phyloP scores from a whole-genome alignment of 352 stramenopile genomes.

The Globisporangium iwayamae region DNA sequence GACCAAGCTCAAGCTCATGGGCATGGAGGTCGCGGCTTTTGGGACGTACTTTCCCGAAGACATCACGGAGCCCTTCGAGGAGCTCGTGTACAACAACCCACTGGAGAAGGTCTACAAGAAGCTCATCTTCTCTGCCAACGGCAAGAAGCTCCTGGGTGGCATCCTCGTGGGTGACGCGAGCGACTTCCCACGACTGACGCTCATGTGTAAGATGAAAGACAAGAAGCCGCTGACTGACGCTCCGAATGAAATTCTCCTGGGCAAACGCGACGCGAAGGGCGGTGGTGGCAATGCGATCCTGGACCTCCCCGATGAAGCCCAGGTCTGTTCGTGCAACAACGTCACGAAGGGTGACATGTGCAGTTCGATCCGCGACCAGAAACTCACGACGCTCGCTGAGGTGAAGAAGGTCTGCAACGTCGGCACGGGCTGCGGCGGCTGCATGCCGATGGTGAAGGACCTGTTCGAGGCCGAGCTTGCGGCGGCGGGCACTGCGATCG shows the following conservation, averaged over 20 bases:
- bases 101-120: slow-evolving; percentile 90
- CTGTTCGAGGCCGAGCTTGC: slow-evolving; percentile 83
- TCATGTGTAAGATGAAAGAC: slow-evolving; percentile 54
- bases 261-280: slow-evolving; percentile 28
- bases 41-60: slow-evolving; percentile 82
- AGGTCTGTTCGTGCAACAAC: slow-evolving; percentile 94
- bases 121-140: slow-evolving; percentile 89
- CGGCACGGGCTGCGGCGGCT: slow-evolving; percentile 88
- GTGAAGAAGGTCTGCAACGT: slow-evolving; percentile 88
- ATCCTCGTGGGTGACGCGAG: slow-evolving; percentile 91
- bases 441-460: slow-evolving; percentile 88
- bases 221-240: slow-evolving; percentile 46
- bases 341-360: slow-evolving; percentile 84
- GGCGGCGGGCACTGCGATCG: slow-evolving; percentile 79
- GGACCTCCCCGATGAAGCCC: slow-evolving; percentile 69
- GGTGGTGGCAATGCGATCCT: slow-evolving; percentile 31
- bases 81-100: slow-evolving; percentile 89
- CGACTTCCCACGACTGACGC: slow-evolving; percentile 81
- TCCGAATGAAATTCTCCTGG: slow-evolving; percentile 56
- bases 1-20: slow-evolving; percentile 94
- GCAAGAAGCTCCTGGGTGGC: slow-evolving; percentile 70
- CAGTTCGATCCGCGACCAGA: slow-evolving; percentile 66
- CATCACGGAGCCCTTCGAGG: slow-evolving; percentile 60
- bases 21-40: slow-evolving; percentile 92
- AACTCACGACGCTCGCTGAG: slow-evolving; percentile 59